Evolutionary conservation across 306 rosid species (phyloP), one percentile per base, ranked within the genome.

Genomic region (Vicia faba): DNA sequence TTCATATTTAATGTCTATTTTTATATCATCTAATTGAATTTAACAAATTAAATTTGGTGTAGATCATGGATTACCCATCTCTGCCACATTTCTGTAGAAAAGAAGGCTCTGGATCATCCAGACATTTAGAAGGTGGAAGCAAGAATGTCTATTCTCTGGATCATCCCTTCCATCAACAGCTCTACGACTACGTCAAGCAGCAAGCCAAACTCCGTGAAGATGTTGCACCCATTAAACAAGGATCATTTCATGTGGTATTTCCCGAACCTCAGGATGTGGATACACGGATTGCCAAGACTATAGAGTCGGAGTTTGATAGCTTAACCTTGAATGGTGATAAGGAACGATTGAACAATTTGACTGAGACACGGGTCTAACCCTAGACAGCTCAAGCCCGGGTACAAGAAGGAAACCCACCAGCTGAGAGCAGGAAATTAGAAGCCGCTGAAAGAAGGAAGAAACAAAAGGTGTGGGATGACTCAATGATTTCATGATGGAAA

Each of bases 1-100:
- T 28, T 55, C 43, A 18, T 55, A 5, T 15, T 8, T 31, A 48
- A 7, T 10, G 36, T 54, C 28, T 39, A 5, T 43, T 61, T 43
- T 23, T 71, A 56, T 51, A 11, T 69, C 29, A 26, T 61, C 29
- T 36, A 62, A 49, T 69, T 66, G 75, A 72, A 64, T 58, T 57
- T 68, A 69, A 81, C 70, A 13, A 45, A 70, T 57, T 51, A 57
- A 25, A 14, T 78, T 74, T 74, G 72, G 70, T 87, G 85, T 68
- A 93, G 98, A 83, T 93, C 79, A 93, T 93, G 93, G 98, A 93
- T 69, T 82, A 86, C 71, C 55, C 74, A 23, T 84, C 93, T 61
- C 93, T 93, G 41, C 98, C 98, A 28, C 96, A 88, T 79, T 92
- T 89, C 87, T 89, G 96, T 79, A 79, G 67, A 82, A 75, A 25